Base-by-base conservation (phyloP, 2,329 filamentous ascomycete species). In the Juglanconis juglandina region DNA sequence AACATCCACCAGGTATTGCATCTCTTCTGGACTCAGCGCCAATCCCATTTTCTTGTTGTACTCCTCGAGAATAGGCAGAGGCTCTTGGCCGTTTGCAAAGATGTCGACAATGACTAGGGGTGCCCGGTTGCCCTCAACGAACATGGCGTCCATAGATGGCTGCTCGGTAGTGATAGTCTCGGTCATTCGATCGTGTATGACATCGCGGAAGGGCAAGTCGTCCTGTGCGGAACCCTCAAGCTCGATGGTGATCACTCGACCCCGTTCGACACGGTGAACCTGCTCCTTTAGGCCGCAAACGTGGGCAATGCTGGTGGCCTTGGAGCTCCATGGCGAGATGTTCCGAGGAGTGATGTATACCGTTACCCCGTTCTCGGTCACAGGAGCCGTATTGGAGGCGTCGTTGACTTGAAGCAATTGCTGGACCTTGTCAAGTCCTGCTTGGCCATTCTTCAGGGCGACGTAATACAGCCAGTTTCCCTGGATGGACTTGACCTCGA, bases 321-420 rank as follows among this genome's bases (percentile, higher is more conserved):
- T 93, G 59, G 93, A 96, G 76, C 92, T 97, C 95, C 95, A 99
- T 72, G 95, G 95, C 46, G 93, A 97, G 67, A 96, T 93, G 68
- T 90, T 90, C 66, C 94, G 86, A 24, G 94, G 94, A 51, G 84
- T 87, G 61, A 96, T 82, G 71, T 92, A 91, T 72, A 90, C 83
- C 64, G 87, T 79, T 53, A 81, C 76, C 48, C 80, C 78, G 3
- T 58, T 61, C 30, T 61, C 54, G 61, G 79, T 73, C 56, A 80
- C 77, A 61, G 84, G 81, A 63, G 70, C 69, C 49, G 70, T 56
- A 37, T 68, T 67, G 35, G 63, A 66, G 64, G 65, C 60, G 64
- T 71, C 70, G 66, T 73, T 66, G 56, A 79, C 70, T 17, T 79
- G 74, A 34, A 83, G 75, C 55, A 83, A 75, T 67, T 75, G 77